A percentile compares a stretch with the other conserved stretches of the same genome.
Conservation (phyloP, 192 early-diverging fungal genomes). For the Mortierella alpina region DNA sequence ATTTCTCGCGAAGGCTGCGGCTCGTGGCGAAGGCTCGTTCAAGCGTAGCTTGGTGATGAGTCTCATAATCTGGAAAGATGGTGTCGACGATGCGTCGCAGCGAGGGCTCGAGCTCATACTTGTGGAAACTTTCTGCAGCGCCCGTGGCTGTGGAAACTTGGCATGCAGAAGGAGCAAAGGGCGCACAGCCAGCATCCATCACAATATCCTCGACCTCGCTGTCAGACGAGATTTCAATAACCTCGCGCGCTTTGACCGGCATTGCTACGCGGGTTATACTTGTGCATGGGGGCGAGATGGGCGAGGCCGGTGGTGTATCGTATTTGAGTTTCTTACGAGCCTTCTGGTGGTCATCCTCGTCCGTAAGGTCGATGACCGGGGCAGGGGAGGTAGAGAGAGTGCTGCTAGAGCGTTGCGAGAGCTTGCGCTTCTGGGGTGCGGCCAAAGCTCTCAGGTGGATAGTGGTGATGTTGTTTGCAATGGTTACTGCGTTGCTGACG, state of each 20-base stretch:
- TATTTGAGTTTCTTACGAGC: neutral
- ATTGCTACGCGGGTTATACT: neutral
- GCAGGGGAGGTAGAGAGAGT: too few species aligned
- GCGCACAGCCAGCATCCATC: neutral
- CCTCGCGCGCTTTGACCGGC: constrained; percentile 5
- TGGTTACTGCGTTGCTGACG: constrained; percentile 21
- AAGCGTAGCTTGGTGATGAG: constrained; percentile 24
- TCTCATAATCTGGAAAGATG: constrained; percentile 28
- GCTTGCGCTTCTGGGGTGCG: constrained; percentile 29
- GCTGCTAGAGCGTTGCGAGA: neutral
- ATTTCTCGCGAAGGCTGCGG: constrained; percentile 29
- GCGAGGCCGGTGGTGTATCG: neutral
- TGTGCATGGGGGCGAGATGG: neutral
- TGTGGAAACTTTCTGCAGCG: neutral
- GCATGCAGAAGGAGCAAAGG: neutral
- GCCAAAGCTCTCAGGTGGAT: constrained; percentile 19
- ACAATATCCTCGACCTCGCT: constrained; percentile 12
- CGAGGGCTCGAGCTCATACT: constrained; percentile 21
- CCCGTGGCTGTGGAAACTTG: neutral
- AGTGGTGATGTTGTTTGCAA: constrained; percentile 24
- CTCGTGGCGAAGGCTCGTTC: constrained; percentile 38
- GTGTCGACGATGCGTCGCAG: constrained; percentile 30
- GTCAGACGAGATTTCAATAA: constrained; percentile 39
- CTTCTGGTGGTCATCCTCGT: neutral
- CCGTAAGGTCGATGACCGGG: neutral